Conservation (phyloP, 352 stramenopile genomes). For the Globisporangium cylindrosporum region DNA sequence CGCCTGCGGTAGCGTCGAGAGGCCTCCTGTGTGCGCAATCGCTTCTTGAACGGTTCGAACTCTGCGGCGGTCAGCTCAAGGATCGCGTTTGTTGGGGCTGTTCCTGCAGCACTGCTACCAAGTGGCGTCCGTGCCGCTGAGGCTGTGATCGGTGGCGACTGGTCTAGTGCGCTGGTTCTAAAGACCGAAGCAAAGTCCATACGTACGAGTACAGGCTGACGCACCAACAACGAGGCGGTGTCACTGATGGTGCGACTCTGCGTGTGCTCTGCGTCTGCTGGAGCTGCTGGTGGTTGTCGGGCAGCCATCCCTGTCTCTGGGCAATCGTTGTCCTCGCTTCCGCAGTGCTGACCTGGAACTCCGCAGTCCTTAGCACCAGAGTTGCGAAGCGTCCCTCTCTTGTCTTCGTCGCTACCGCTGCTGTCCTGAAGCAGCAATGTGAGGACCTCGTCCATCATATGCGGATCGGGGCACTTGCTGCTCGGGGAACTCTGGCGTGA, state of each 20-base stretch:
- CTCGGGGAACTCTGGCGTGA: not conserved
- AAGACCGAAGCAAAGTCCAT: slow-evolving; percentile 4
- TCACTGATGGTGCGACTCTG: not conserved
- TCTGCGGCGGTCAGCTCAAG: not conserved
- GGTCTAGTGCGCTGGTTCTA: not conserved
- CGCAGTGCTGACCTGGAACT: no score
- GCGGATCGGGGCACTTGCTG: not conserved
- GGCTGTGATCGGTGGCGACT: not conserved
- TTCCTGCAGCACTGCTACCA: not conserved
- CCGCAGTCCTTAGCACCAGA: not conserved
- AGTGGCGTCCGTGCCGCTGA: no score
- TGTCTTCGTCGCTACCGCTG: slow-evolving; percentile 6
- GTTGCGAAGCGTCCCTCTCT: not conserved
- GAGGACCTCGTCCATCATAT: slow-evolving; percentile 3
- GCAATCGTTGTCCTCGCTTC: not conserved
- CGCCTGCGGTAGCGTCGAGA: slow-evolving; percentile 2
- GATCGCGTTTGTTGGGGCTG: not conserved
- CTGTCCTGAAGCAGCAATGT: not conserved
- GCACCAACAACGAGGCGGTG: not conserved
- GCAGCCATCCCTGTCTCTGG: no score
- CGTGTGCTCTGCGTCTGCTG: not conserved
- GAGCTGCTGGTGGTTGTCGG: not conserved
- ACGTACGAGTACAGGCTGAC: not conserved
- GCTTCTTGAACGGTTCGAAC: slow-evolving; percentile 5
- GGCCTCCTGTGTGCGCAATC: slow-evolving; percentile 1